Evolutionary conservation across 176 grass and related monocot genomes (phyloP).

Genomic region (Thinopyrum elongatum): DNA sequence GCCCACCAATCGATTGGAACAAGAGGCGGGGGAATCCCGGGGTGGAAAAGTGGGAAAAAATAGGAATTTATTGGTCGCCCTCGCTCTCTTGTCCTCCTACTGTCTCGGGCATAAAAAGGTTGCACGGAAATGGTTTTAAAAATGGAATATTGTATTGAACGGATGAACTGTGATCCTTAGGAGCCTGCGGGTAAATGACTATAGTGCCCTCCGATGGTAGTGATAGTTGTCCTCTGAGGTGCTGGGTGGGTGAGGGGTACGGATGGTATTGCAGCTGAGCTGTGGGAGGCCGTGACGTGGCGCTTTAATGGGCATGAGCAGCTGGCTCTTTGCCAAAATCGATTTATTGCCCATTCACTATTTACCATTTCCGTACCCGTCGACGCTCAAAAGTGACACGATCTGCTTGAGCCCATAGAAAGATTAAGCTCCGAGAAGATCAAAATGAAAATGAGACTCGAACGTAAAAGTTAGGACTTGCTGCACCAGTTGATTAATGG

Average conservation of each 20-base stretch:
- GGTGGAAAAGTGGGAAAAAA: not conserved
- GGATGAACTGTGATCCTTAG: conserved; percentile 30
- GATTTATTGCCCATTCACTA: not conserved
- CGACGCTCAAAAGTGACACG: too few species aligned
- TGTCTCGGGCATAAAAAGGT: conserved; percentile 17
- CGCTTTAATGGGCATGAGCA: conserved; percentile 13
- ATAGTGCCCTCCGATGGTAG: not conserved
- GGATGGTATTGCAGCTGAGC: conserved; percentile 36
- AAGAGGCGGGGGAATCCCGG: conserved; percentile 10
- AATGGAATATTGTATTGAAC: conserved; percentile 4
- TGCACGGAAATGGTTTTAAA: conserved; percentile 31
- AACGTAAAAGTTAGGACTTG: too few species aligned
- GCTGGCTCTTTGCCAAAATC: conserved; percentile 13
- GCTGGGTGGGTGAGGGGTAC: not conserved
- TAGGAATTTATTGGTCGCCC: conserved; percentile 22
- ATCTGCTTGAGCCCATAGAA: too few species aligned
- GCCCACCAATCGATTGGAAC: conserved; percentile 27
- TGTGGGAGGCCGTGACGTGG: conserved; percentile 32
- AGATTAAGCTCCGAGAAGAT: too few species aligned
- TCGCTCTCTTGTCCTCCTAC: not conserved
- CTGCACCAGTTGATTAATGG: too few species aligned
- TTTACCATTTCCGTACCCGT: not conserved
- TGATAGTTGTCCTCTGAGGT: not conserved
- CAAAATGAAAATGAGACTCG: too few species aligned
- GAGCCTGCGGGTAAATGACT: not conserved